Evolutionary conservation across 495 filamentous ascomycete genomes (phyloP), one percentile per base, ranked within the genome.

Genomic region (Mytilinidion resinicola): DNA sequence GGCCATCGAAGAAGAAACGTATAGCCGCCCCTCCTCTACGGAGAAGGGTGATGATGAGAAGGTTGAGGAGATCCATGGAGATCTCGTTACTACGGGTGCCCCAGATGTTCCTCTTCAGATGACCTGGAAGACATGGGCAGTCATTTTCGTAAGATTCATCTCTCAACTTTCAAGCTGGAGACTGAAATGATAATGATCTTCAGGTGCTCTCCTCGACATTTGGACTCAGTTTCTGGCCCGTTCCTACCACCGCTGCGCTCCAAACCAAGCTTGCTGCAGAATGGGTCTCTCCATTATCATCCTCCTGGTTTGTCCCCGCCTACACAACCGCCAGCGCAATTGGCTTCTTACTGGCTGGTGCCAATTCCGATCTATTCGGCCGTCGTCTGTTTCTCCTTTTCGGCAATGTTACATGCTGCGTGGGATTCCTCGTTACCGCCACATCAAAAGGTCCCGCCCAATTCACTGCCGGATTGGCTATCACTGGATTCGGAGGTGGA

Each of bases 401-500:
- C 19, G 67, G 67, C 17, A 60, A 68, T 25, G 41, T 59, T 4
- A 11, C 17, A 30, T 66, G 63, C 51, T 66, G 60, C 60, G 39
- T 66, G 4, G 63, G 63, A 42, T 63, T 59, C 55, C 59, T 70
- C 51, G 48, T 70, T 38, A 55, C 35, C 10, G 67, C 56, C 0
- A 63, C 65, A 10, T 44, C 67, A 9, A 55, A 52, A 7, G 57
- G 60, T 11, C 35, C 60, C 15, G 55, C 25, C n/a, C 53, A 60
- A 14, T 60, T 69, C 51, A 69, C 59, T 30, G 67, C 67, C 20
- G 67, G 65, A 9, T 35, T 67, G 25, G 67, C 57, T 2, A 63
- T 68, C 17, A 64, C 62, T 2, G 67, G 67, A 9, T 66, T 69
- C 60, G 69, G 69, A n/a, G 60, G 59, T 51, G 65, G 59, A n/a